Conservation (phyloP, 2,329 filamentous ascomycete genomes). For the Lachnellula hyalina region DNA sequence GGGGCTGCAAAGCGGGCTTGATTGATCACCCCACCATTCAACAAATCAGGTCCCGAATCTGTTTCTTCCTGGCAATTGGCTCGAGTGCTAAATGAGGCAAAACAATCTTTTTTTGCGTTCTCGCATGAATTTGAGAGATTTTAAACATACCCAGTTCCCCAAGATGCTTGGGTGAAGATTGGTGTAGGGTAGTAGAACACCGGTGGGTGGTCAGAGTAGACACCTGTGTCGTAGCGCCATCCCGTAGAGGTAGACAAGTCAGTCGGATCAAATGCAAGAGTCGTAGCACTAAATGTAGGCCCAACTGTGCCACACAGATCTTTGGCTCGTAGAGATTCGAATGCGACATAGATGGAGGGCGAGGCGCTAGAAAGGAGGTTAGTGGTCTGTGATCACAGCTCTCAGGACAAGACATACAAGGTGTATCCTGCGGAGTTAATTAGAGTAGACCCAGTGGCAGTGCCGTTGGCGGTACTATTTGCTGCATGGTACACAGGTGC, state of each 20-base stretch:
- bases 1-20: not conserved
- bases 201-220: not conserved
- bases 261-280: slow-evolving; percentile 3
- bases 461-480: not conserved
- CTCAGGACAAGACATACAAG: slow-evolving; percentile 2
- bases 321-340: slow-evolving; percentile 4
- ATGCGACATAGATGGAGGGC: slow-evolving; percentile 9
- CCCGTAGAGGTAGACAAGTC: slow-evolving; percentile 3
- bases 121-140: not conserved
- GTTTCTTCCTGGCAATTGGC: no score
- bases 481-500: not conserved
- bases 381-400: not conserved
- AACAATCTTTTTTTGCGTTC: not conserved
- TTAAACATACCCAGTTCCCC: not conserved
- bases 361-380: slow-evolving; percentile 1
- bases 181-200: not conserved
- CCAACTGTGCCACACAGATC: slow-evolving; percentile 7
- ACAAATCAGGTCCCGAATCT: no score
- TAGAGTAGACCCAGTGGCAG: not conserved
- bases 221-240: not conserved
- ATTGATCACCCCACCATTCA: not conserved
- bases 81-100: not conserved
- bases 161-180: not conserved
- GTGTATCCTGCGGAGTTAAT: slow-evolving; percentile 1
- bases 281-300: not conserved